A percentile compares a stretch with the other conserved stretches of the same genome.
phyloP scores from a whole-genome alignment of 805 yeast species.

The Starmerella powellii region DNA sequence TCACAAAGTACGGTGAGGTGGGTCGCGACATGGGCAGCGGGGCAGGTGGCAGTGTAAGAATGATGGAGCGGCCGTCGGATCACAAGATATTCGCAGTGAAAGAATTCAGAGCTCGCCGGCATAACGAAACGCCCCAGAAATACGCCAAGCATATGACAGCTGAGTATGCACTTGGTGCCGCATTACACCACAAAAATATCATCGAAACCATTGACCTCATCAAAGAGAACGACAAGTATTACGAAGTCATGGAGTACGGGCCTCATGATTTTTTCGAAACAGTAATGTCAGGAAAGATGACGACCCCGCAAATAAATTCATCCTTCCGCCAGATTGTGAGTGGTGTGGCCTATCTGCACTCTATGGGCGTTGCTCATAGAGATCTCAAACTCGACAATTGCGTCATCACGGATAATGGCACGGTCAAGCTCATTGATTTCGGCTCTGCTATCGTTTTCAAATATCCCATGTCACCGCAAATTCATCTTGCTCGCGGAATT shows the following conservation, averaged over 20 bases:
- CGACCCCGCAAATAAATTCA: slow-evolving; percentile 56
- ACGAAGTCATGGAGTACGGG: slow-evolving; percentile 85
- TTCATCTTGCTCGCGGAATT: slow-evolving; percentile 64
- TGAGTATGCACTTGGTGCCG: slow-evolving; percentile 73
- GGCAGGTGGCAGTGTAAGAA: slow-evolving; percentile 86
- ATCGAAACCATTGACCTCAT: slow-evolving; percentile 72
- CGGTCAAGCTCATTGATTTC: slow-evolving; percentile 79
- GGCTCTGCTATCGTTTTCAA: slow-evolving; percentile 83
- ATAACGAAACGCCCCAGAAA: slow-evolving; percentile 51
- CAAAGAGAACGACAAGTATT: slow-evolving; percentile 49
- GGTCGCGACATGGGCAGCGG: slow-evolving; percentile 79
- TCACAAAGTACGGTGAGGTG: slow-evolving; percentile 59
- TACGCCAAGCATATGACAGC: slow-evolving; percentile 68
- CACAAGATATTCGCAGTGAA: slow-evolving; percentile 70
- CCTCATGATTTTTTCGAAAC: slow-evolving; percentile 85
- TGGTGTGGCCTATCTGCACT: slow-evolving; percentile 69
- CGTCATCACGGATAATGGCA: slow-evolving; percentile 63
- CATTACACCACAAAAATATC: slow-evolving; percentile 64
- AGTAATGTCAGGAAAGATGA: slow-evolving; percentile 80
- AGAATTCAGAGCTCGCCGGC: slow-evolving; percentile 58
- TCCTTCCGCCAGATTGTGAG: slow-evolving; percentile 68
- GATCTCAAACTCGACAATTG: slow-evolving; percentile 90
- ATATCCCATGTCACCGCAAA: slow-evolving; percentile 45
- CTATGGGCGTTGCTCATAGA: slow-evolving; percentile 79
- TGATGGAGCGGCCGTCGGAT: slow-evolving; percentile 51